Percentiles rank a stretch among this genome's conserved stretches.
These are phyloP conservation scores for Floccularia luteovirens DNA, from an alignment of 768 basidiomycete species.

Conservation along the genomic window DNA sequence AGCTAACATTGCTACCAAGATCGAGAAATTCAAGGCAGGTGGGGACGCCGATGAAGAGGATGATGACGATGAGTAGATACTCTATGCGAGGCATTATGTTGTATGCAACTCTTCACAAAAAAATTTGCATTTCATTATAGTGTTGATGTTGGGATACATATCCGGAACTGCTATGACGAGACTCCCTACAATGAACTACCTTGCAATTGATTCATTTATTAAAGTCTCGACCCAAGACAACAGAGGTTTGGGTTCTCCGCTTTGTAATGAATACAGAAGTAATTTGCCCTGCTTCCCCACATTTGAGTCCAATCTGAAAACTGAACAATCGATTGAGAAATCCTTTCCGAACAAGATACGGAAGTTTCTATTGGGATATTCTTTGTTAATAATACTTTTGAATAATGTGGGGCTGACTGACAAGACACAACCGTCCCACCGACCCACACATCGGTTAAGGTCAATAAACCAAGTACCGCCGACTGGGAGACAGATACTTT, in stretches of 20 bases:
- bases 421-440: slow-evolving; percentile 78
- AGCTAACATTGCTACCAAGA: slow-evolving; percentile 78
- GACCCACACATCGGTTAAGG: slow-evolving; percentile 59
- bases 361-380: slow-evolving; percentile 44
- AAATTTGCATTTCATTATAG: too few species aligned
- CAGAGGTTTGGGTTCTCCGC: slow-evolving; percentile 23
- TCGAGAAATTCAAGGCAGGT: slow-evolving; percentile 80
- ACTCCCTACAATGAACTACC: too few species aligned
- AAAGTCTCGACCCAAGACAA: slow-evolving; percentile 48
- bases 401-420: slow-evolving; percentile 24
- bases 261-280: slow-evolving; percentile 32
- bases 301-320: slow-evolving; percentile 39
- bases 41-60: slow-evolving; percentile 45
- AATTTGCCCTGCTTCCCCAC: slow-evolving; percentile 31
- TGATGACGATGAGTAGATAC: slow-evolving; percentile 62
- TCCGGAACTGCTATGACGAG: too few species aligned
- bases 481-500: slow-evolving; percentile 37
- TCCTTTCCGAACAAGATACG: slow-evolving; percentile 45
- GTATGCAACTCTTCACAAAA: too few species aligned
- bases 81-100: too few species aligned
- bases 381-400: not conserved
- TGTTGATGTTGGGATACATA: too few species aligned
- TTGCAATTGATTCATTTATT: slow-evolving; percentile 31
- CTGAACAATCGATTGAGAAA: slow-evolving; percentile 48
- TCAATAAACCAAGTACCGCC: slow-evolving; percentile 81